These are phyloP conservation scores for Pythium rhizo-oryzae DNA, from an alignment of 352 stramenopile genomes.

Conservation along the genomic window DNA sequence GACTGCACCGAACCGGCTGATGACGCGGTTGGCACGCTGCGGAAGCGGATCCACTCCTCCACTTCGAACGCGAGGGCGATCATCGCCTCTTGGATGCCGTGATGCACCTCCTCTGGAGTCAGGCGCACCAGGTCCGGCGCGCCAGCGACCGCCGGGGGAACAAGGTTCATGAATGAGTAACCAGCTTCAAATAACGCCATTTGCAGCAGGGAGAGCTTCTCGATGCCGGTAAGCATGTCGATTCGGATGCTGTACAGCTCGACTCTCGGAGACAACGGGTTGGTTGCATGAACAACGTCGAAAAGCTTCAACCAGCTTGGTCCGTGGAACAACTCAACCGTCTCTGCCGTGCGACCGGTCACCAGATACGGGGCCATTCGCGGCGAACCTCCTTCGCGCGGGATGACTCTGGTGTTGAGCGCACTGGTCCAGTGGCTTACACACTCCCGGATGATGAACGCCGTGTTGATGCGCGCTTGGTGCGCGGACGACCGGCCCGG, in stretches of 20 bases:
- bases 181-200: conserved; percentile 4
- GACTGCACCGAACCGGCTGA: neutral
- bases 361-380: neutral
- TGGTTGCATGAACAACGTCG: neutral
- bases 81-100: neutral
- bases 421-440: neutral
- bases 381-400: neutral
- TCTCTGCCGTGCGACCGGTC: neutral
- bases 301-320: conserved; percentile 2
- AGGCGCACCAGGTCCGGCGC: neutral
- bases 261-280: neutral
- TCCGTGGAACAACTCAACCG: neutral
- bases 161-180: conserved; percentile 17
- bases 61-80: neutral
- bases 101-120: neutral
- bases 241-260: neutral
- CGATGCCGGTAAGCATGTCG: neutral
- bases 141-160: neutral
- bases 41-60: conserved; percentile 4
- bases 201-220: conserved; percentile 5
- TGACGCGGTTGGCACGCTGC: neutral
- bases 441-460: neutral
- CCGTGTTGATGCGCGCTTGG: too few relatives aligned
- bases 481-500: neutral
- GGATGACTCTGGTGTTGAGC: neutral